These are phyloP conservation scores for Aspergillus tubingensis DNA, from an alignment of 2,329 filamentous ascomycete genomes.

Conservation along the genomic window DNA sequence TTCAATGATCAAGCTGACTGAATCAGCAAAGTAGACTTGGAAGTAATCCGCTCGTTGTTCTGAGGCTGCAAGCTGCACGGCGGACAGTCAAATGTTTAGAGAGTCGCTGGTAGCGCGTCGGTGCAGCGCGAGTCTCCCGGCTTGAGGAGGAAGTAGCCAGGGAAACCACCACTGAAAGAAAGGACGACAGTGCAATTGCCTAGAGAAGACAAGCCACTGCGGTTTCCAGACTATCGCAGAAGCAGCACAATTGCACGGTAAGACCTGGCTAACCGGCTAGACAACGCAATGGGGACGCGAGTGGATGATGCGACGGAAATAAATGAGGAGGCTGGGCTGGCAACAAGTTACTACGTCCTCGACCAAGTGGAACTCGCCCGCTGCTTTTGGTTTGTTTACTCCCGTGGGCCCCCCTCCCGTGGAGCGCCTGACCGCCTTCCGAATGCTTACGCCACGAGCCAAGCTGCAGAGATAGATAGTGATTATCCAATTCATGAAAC, in stretches of 20 bases:
- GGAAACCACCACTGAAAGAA: constrained; percentile 4
- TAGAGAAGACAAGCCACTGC: neutral
- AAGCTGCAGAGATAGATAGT: too few species aligned
- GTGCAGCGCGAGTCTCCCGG: constrained; percentile 12
- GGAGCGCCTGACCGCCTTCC: constrained; percentile 19
- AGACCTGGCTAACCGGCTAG: neutral
- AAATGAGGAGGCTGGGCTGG: constrained; percentile 27
- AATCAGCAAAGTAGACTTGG: too few species aligned
- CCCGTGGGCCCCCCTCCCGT: constrained; percentile 1
- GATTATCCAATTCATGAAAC: neutral
- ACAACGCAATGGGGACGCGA: neutral
- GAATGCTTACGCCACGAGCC: neutral
- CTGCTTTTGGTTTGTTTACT: constrained; percentile 22
- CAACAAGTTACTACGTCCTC: constrained; percentile 8
- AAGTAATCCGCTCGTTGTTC: neutral
- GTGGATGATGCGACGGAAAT: constrained; percentile 11
- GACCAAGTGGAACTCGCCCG: neutral
- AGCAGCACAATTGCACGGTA: neutral
- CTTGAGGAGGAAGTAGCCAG: constrained; percentile 4
- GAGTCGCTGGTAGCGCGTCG: constrained; percentile 16
- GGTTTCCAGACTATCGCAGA: neutral
- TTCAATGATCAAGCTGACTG: too few species aligned
- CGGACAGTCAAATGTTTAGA: constrained; percentile 12
- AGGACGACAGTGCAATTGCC: neutral
- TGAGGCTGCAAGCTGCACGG: constrained; percentile 1